Conservation (phyloP, 2,329 filamentous ascomycete genomes). For the Pseudodiploospora longispora region DNA sequence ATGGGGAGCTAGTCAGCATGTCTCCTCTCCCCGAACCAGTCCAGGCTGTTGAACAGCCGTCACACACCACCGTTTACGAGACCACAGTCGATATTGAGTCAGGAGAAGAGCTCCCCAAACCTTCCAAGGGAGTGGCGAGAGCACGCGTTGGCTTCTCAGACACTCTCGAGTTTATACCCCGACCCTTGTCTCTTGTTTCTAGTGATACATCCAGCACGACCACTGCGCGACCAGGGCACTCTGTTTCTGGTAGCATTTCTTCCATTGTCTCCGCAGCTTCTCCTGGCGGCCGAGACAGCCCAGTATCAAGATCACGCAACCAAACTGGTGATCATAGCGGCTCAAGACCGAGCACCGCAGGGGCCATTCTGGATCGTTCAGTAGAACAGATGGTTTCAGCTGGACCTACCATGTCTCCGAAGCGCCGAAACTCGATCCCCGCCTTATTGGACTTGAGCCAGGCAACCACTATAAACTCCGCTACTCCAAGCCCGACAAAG, state of each 20-base stretch:
- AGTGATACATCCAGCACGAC: conserved; percentile 74
- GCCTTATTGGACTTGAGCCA: conserved; percentile 37
- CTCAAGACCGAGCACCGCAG: conserved; percentile 60
- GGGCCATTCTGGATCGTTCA: conserved; percentile 54
- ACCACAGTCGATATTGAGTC: conserved; percentile 3
- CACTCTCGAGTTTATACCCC: conserved; percentile 72
- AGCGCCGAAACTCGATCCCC: conserved; percentile 53
- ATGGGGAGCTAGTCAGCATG: not conserved
- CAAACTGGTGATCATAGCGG: conserved; percentile 35
- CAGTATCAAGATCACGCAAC: conserved; percentile 28
- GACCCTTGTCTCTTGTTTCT: conserved; percentile 75
- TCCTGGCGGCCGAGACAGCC: conserved; percentile 32
- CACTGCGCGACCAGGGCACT: conserved; percentile 62
- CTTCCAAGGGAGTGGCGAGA: conserved; percentile 32
- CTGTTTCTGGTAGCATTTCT: conserved; percentile 70
- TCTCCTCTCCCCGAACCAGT: conserved; percentile 7
- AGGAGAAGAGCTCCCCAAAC: not conserved
- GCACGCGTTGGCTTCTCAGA: conserved; percentile 78
- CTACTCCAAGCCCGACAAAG: conserved; percentile 42
- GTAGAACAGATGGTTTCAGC: conserved; percentile 13
- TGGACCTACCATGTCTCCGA: conserved; percentile 25
- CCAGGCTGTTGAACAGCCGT: not conserved
- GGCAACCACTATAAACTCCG: conserved; percentile 22
- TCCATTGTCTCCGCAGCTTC: conserved; percentile 60
- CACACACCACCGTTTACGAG: not conserved